Percentiles rank a stretch among this genome's conserved stretches.
Conservation (phyloP, 108 stramenopile genomes). For the Fragilariopsis cylindrus region DNA sequence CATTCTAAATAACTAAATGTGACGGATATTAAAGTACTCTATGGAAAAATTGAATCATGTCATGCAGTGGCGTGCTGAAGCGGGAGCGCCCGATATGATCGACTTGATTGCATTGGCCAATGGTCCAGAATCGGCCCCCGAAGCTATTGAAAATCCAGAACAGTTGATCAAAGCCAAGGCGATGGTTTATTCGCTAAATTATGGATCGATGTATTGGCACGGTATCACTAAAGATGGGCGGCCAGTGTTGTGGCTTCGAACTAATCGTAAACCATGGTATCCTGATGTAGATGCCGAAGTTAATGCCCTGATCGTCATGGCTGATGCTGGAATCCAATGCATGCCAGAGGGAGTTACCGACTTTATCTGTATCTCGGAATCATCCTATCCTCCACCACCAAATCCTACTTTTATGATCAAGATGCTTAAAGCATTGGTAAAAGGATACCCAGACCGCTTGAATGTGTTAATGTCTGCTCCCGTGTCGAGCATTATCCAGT, state of each 20-base stretch:
- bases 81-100: constrained; percentile 74
- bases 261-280: constrained; percentile 88
- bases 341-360: constrained; percentile 89
- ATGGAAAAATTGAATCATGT: constrained; percentile 81
- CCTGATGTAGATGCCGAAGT: constrained; percentile 88
- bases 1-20: too few species aligned
- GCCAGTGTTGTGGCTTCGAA: constrained; percentile 85
- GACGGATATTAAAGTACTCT: constrained; percentile 48
- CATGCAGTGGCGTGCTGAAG: constrained; percentile 83
- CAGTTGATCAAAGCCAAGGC: constrained; percentile 76
- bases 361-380: constrained; percentile 85
- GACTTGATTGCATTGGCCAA: constrained; percentile 73
- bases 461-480: constrained; percentile 78
- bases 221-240: constrained; percentile 86
- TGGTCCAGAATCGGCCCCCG: constrained; percentile 61
- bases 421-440: constrained; percentile 80
- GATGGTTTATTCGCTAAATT: constrained; percentile 68
- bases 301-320: constrained; percentile 80
- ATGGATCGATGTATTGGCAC: constrained; percentile 76
- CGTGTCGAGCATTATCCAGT: constrained; percentile 77
- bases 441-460: constrained; percentile 87
- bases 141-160: constrained; percentile 71
- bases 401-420: constrained; percentile 85
- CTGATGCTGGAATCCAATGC: constrained; percentile 76
- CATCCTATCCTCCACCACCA: constrained; percentile 85